Evolutionary conservation across 164 flowering plant genomes (phyloP), one percentile per base, ranked within the genome.

Genomic region (Magnolia kwangsiensis): DNA sequence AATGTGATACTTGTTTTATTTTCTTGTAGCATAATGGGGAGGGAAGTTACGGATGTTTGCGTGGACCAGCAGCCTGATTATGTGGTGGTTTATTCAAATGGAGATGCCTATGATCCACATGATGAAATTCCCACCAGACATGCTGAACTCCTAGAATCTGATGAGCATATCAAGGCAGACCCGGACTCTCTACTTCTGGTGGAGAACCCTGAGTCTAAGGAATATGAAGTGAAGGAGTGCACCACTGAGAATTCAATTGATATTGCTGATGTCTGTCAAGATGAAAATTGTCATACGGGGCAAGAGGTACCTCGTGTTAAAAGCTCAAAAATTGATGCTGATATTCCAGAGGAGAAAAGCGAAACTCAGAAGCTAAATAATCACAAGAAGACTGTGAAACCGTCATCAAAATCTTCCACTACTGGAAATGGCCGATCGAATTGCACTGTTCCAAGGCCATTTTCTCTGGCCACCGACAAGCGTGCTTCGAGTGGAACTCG

Each of bases 391-490:
- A 31, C 79, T 14, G 59, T 31, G 16, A 88, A 86, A 55, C 70
- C 84, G 29, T 61, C 76, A n/a, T 63, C 84, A 74, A 89, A 76
- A 82, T 75, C 86, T 77, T 51, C 80, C 76, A 73, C 78, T 79
- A 66, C n/a, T 68, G 84, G 83, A 78, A 89, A 79, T 82, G 80
- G 65, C 63, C 83, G 86, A 67, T 72, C 83, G 49, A 87, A 83
- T 27, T 77, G 61, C 79, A 88, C 94, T 71, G 86, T 89, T 72
- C 90, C 98, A 0, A 89, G 86, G 73, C 97, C 98, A 69, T 95
- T 93, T 87, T 72, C 95, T 72, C 72, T 91, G 77, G 97, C 94
- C 64, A 95, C 97, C 78, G 98, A 91, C 63, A 91, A 85, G 84
- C 94, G 90, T 77, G 89, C 98, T 78, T 86, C 89, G 29, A 76